Evolutionary conservation across 2,329 filamentous ascomycete genomes (phyloP), one percentile per base, ranked within the genome.

Genomic region (Claviceps digitariae): DNA sequence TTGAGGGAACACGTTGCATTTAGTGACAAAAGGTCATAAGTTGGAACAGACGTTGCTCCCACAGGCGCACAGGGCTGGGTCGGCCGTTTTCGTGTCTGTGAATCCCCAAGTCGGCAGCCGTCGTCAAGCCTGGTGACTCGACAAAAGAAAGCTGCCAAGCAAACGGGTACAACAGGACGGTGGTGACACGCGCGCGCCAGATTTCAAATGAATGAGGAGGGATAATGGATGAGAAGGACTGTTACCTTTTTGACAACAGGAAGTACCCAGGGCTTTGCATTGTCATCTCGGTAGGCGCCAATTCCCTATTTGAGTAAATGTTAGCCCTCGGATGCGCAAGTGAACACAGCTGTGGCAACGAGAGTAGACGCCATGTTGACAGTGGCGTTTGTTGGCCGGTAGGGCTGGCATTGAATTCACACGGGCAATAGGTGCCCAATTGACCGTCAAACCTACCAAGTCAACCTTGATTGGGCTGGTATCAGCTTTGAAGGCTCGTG

Each of bases 181-280:
- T 41, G 23, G 23, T 34, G 7, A n/a, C 49, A 31, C 49, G 29
- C 50, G 25, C 21, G 38, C 23, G 38, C 48, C 38, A 21, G n/a
- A n/a, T 25, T 23, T 25, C 49, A n/a, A 25, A 6, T 25, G 13
- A 7, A 1, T 3, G 12, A 25, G n/a, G 23, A n/a, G n/a, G n/a
- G 23, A 9, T 17, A 52, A 21, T 27, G 12, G 17, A 54, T 10
- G 12, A 41, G 9, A 15, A 31, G 31, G 31, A 34, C 31, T 60
- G 52, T 74, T 74, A 95, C 91, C 87, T 95, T 94, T 74, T 89
- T 94, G 57, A 97, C 91, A 2, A 97, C 91, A 21, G 93, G 91
- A 58, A 98, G 73, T 57, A 98, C 83, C 93, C 93, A 98, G 3
- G 93, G 93, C 75, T 97, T 97, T 57, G 90, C 91, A 66, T 90